Evolutionary conservation across 176 grass and related monocot species (phyloP).

Genomic region (Carex myosuroides): DNA sequence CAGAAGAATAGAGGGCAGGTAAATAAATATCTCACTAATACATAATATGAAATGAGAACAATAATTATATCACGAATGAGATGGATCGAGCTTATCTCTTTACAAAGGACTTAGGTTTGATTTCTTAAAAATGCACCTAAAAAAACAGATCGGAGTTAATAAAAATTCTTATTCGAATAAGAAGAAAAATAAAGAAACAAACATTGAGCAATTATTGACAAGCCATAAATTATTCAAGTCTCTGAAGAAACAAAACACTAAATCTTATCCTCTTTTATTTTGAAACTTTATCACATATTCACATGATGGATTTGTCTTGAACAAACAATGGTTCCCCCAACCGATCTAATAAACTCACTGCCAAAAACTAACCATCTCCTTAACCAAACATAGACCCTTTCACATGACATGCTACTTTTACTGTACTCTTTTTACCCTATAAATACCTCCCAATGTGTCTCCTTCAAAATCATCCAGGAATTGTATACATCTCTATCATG

Average conservation of each 20-base stretch:
- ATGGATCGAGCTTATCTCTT: too few species aligned
- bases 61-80: too few species aligned
- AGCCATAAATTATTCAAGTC: too few species aligned
- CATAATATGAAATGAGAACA: too few species aligned
- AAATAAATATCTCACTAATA: too few species aligned
- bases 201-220: too few species aligned
- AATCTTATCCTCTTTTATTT: neutral
- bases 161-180: too few species aligned
- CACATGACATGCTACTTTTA: conserved; percentile 3
- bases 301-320: neutral
- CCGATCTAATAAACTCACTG: conserved; percentile 7
- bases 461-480: conserved; percentile 13
- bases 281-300: neutral
- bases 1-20: too few species aligned
- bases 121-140: too few species aligned
- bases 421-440: neutral
- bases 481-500: conserved; percentile 3
- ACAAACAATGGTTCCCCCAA: conserved; percentile 13
- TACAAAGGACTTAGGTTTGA: too few species aligned
- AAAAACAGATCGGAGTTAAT: too few species aligned
- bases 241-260: neutral
- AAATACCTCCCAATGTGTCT: neutral
- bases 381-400: conserved; percentile 11
- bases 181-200: too few species aligned
- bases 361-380: neutral